Conservation (phyloP, 1,284 basidiomycete genomes). For the Pisolithus thermaeus region DNA sequence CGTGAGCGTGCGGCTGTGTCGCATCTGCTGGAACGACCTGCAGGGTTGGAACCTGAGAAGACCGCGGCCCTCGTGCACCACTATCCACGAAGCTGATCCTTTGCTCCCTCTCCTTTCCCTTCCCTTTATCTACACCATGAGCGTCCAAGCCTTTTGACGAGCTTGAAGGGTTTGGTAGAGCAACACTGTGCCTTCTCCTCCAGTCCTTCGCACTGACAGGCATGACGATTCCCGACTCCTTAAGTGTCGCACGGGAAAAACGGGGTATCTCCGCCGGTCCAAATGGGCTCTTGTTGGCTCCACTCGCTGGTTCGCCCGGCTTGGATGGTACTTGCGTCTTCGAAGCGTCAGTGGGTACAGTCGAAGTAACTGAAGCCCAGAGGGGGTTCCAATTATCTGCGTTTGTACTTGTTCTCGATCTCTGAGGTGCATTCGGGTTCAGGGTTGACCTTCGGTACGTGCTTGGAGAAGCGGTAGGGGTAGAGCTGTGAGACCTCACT, state of each 20-base stretch:
- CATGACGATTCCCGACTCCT: constrained; percentile 25
- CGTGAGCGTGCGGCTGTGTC: not conserved
- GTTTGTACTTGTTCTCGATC: not conserved
- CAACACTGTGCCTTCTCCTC: constrained; percentile 16
- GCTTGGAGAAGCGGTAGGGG: constrained; percentile 5
- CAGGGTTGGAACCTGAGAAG: not conserved
- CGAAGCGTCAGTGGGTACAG: constrained; percentile 1
- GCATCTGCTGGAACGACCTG: not conserved
- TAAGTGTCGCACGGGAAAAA: constrained; percentile 26
- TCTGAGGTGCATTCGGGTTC: not conserved
- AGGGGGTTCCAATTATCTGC: not conserved
- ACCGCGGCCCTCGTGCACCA: not conserved
- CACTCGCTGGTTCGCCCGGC: no score
- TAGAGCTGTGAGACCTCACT: constrained; percentile 13
- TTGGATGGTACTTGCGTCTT: not conserved
- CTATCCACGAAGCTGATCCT: constrained; percentile 13
- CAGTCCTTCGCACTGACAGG: constrained; percentile 25
- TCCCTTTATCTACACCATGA: constrained; percentile 1
- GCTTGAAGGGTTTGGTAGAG: not conserved
- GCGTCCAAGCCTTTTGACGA: not conserved
- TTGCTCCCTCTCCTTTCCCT: constrained; percentile 7
- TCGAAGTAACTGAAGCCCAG: constrained; percentile 19
- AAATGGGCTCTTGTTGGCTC: constrained; percentile 14
- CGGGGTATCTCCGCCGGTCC: constrained; percentile 22
- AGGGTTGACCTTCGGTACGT: constrained; percentile 5